Percentiles rank a stretch among this genome's conserved stretches.
Conservation (phyloP, 2,329 filamentous ascomycete species). For the Diaporthe nobilis region DNA sequence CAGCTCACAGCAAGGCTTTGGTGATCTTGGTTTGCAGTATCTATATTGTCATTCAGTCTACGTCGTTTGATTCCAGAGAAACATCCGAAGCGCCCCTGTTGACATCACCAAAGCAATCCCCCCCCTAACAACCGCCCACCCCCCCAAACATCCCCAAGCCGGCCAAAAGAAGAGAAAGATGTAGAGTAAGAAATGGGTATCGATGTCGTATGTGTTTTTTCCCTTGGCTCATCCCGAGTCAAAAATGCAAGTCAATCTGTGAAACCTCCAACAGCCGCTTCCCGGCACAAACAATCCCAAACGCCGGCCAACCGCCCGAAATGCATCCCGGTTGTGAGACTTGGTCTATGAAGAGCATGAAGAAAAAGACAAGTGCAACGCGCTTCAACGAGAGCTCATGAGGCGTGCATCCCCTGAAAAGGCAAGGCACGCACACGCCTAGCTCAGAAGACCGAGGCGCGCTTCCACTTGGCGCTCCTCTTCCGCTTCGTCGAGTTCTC, state of each 20-base stretch:
- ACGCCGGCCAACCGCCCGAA: neutral
- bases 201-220: conserved; percentile 11
- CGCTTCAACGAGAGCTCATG: neutral
- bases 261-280: neutral
- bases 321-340: conserved; percentile 11
- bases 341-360: neutral
- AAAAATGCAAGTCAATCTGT: conserved; percentile 15
- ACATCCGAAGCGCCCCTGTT: too few relatives aligned
- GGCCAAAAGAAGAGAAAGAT: neutral
- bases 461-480: conserved; percentile 37
- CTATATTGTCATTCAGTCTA: neutral
- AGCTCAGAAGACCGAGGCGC: conserved; percentile 20
- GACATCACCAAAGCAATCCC: too few relatives aligned
- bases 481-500: conserved; percentile 34
- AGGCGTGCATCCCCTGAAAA: neutral
- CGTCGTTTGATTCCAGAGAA: neutral
- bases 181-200: conserved; percentile 20
- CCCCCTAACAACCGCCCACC: too few relatives aligned
- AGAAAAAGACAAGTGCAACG: neutral
- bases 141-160: neutral
- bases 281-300: conserved; percentile 1
- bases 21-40: neutral
- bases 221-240: neutral
- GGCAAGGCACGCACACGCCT: neutral
- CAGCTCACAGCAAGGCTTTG: neutral